Evolutionary conservation across 2,329 filamentous ascomycete genomes (phyloP), one percentile per base, ranked within the genome.

Genomic region (Alternaria triticimaculans): DNA sequence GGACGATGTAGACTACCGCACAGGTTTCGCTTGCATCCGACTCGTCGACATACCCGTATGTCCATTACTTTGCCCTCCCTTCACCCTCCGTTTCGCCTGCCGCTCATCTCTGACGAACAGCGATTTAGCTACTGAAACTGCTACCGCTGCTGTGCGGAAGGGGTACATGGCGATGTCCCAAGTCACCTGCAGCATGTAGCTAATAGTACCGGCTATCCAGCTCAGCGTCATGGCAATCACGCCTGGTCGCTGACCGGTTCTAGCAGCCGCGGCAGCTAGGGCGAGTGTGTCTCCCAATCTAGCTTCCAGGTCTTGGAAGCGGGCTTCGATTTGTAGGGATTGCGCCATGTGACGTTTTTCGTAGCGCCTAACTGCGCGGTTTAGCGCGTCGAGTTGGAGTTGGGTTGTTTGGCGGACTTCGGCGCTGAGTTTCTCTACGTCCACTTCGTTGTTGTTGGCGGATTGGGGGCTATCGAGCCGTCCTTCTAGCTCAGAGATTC

Each of bases 341-440:
- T 94, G 87, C 8, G 94, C 84, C 0, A 90, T 90, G 5, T 91
- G 89, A 72, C 94, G 92, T 82, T 97, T 97, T 82, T 98, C 95
- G 73, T 97, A 97, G 37, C 93, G 89, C 20, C 95, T 88, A 48
- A 98, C 91, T 5, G 95, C 94, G 51, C 95, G 90, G 72, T 94
- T 96, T 30, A 98, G 83, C 0, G 93, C 92, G 72, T 97, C 94
- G 6, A 98, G 85, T 63, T 97, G 93, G 0, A 93, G 90, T 69
- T 94, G 91, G 11, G 95, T 84, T 26, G 84, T 83, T 63, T 87
- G 88, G 45, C 88, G 87, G 12, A 92, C 85, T 62, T 92, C 89
- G 6, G 77, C 72, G 18, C 78, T 78, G 11, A 83, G 76, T 62
- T 83, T 81, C 15, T 77, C 70, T 4, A 76, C 72, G 50, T 84